Percentiles rank a stretch among this genome's conserved stretches.
phyloP scores from a whole-genome alignment of 176 grass and related monocot species.

The Tillandsia leiboldiana region DNA sequence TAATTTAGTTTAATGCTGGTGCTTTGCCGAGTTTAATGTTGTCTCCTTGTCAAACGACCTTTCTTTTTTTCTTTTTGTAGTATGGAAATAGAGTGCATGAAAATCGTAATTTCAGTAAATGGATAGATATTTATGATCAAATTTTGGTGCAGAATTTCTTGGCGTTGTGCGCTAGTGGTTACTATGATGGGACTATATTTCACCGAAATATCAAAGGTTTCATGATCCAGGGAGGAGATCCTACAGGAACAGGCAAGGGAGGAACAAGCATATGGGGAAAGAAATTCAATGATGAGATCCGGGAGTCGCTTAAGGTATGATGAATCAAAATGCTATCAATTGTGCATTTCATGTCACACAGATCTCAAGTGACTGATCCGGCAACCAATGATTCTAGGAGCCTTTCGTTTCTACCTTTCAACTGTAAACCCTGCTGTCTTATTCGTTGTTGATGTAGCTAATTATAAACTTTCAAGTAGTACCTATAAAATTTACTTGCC shows the following conservation, averaged over 20 bases:
- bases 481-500: neutral
- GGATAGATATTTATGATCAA: neutral
- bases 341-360: neutral
- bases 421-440: too few relatives aligned
- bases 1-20: too few relatives aligned
- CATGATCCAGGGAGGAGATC: conserved; percentile 98
- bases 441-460: too few relatives aligned
- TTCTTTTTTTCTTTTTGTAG: too few relatives aligned
- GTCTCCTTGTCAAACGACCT: too few relatives aligned
- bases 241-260: conserved; percentile 80
- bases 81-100: too few relatives aligned
- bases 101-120: too few relatives aligned
- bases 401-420: neutral
- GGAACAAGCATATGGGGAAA: conserved; percentile 77
- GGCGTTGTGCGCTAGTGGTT: conserved; percentile 78
- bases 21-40: too few relatives aligned
- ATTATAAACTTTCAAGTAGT: neutral
- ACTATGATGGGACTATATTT: conserved; percentile 92
- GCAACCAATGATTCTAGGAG: neutral
- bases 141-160: conserved; percentile 71
- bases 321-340: neutral
- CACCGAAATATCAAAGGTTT: conserved; percentile 98
- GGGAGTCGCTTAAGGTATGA: conserved; percentile 75
- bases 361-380: neutral
- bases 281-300: conserved; percentile 90